Percentiles rank a stretch among this genome's conserved stretches.
Conservation (phyloP, 2,329 filamentous ascomycete genomes). For the Penicillium carneum region DNA sequence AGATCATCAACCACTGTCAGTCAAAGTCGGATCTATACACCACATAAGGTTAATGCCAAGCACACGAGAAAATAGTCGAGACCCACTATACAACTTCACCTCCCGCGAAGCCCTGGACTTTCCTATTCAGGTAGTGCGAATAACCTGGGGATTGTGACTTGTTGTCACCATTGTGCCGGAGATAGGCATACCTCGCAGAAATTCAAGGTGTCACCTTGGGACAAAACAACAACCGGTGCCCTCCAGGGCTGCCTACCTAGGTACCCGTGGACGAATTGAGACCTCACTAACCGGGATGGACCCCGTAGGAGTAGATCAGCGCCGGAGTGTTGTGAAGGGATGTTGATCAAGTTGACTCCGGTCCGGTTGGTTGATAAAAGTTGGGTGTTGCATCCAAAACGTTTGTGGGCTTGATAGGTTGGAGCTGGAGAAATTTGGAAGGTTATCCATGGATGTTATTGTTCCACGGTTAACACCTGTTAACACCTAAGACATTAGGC, state of each 20-base stretch:
- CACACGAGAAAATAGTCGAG: too few relatives aligned
- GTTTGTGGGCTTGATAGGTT: conserved; percentile 5
- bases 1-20: too few relatives aligned
- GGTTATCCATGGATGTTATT: background rate
- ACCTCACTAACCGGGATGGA: conserved; percentile 2
- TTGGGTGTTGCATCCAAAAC: background rate
- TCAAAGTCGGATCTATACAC: too few relatives aligned
- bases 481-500: background rate
- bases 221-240: too few relatives aligned
- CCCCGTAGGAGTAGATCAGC: background rate
- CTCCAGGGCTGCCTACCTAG: background rate
- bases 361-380: conserved; percentile 1
- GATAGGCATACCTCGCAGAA: too few relatives aligned
- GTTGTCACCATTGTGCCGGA: too few relatives aligned
- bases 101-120: too few relatives aligned
- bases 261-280: conserved; percentile 3
- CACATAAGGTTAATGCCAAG: too few relatives aligned
- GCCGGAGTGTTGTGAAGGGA: background rate
- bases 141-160: too few relatives aligned
- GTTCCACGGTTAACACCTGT: background rate
- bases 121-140: too few relatives aligned
- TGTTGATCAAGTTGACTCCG: background rate
- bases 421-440: background rate
- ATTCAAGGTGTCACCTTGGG: too few relatives aligned
- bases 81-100: too few relatives aligned